Conservation (phyloP, 2,329 filamentous ascomycete species). For the Parafenestella ontariensis region DNA sequence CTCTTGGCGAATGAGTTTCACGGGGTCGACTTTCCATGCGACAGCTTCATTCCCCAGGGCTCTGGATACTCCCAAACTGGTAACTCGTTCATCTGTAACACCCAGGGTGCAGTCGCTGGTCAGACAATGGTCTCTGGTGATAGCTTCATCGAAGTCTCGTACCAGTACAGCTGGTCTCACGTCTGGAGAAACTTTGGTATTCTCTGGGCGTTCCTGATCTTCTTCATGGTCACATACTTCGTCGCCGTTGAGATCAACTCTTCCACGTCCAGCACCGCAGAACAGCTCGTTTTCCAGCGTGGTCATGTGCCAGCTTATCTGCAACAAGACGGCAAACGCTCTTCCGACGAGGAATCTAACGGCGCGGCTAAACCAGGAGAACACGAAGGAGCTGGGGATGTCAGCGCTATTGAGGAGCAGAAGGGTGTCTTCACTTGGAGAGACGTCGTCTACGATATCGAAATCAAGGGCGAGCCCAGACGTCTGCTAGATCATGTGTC, state of each 20-base stretch:
- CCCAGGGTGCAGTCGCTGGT: slow-evolving; percentile 50
- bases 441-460: slow-evolving; percentile 44
- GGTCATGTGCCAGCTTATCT: slow-evolving; percentile 54
- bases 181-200: slow-evolving; percentile 69
- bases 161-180: slow-evolving; percentile 51
- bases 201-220: slow-evolving; percentile 67
- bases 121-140: slow-evolving; percentile 50
- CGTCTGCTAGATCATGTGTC: slow-evolving; percentile 62
- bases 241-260: slow-evolving; percentile 70
- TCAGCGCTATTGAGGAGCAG: slow-evolving; percentile 49
- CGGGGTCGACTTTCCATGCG: slow-evolving; percentile 44
- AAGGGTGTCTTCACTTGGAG: slow-evolving; percentile 52
- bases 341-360: slow-evolving; percentile 46
- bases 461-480: slow-evolving; percentile 54
- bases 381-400: slow-evolving; percentile 45
- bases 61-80: slow-evolving; percentile 37
- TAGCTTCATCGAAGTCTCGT: slow-evolving; percentile 40
- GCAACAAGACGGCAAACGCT: slow-evolving; percentile 35
- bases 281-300: slow-evolving; percentile 70
- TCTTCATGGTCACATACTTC: slow-evolving; percentile 70
- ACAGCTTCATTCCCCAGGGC: slow-evolving; percentile 48
- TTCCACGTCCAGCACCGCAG: slow-evolving; percentile 67
- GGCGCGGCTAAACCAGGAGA: slow-evolving; percentile 34
- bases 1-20: slow-evolving; percentile 76
- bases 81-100: slow-evolving; percentile 47